Evolutionary conservation across 2,329 filamentous ascomycete species (phyloP), one percentile per base, ranked within the genome.

Genomic region (Fusarium torreyae): DNA sequence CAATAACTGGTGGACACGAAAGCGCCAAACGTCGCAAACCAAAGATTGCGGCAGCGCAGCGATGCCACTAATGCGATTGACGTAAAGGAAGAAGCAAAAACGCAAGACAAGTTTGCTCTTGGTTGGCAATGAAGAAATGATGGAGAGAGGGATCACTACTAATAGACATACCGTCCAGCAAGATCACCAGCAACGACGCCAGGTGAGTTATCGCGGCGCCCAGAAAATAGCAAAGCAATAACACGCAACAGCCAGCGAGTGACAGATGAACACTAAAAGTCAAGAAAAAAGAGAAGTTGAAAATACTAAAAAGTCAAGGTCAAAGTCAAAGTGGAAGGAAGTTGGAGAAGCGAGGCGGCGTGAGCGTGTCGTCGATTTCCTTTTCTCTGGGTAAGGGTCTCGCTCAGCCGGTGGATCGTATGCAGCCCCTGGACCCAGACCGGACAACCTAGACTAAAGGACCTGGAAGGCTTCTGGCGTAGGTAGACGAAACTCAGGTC

Each of bases 371-470:
- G 63, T 70, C 63, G 67, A 70, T 70, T 66, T 57, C 67, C 57
- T 42, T 60, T 68, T 55, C 61, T 48, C 49, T 70, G 10, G 28
- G 28, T 31, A 57, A 66, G 54, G 62, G 57, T 70, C 63, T 67
- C 57, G 62, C 54, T 66, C 61, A 56, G 66, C 28, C 56, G 31
- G 57, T 51, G 57, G 66, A 52, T 68, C 50, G 54, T 54, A 66
- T 64, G 58, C 43, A 70, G 67, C 68, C 68, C 68, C 68, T 70
- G 67, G 67, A 68, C 63, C 63, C 51, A 60, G 68, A 63, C 44
- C 46, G 45, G 53, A 48, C 51, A 64, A 24, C 22, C 22, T 24
- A 57, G 57, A 53, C 56, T 57, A 51, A 42, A 36, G 45, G 48
- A 43, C 49, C 50, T 63, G 48, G 61, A 66, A 69, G 59, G 48